Evolutionary conservation across 2,329 filamentous ascomycete genomes (phyloP), one percentile per base, ranked within the genome.

Genomic region (Neonectria hederae): DNA sequence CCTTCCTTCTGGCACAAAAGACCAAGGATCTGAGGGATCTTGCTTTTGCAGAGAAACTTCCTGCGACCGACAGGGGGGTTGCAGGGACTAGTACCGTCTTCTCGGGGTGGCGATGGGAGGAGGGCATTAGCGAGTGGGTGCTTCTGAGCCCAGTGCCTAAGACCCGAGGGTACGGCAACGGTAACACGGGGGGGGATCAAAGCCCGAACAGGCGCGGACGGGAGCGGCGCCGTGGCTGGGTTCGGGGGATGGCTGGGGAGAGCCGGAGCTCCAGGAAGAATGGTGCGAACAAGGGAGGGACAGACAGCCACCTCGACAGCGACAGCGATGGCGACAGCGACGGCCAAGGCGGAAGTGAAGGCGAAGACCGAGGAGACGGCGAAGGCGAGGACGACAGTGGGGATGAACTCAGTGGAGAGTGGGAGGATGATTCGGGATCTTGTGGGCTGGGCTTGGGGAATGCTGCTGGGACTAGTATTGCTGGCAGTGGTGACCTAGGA

Each of bases 11-110:
- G 28, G 85, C 86, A 1, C 83, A 85, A 62, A 79, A 81, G 57
- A 87, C 84, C 14, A 83, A 82, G 58, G 83, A 86, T 67, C 75
- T 87, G 7, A 77, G 82, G 26, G 85, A 88, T 67, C 79, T 87
- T 43, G 82, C 82, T 10, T 86, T 84, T 69, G 86, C 85, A 3
- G 86, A 88, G 67, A 79, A 75, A 30, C 75, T 86, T 26, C 60
- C 69, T 22, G 59, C 46, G 7, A 59, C 65, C 22, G 54, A 56
- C 14, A 65, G 62, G 22, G 59, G 57, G 19, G 56, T 52, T 17
- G 42, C 63, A 26, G 57, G 60, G 43, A 54, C 51, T 7, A 71
- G 62, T 24, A 70, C 65, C 10, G 70, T 77, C 5, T 80, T 79
- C 54, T 74, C 76, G 2, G 78, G 78, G 7, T 81, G 78, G 74